Evolutionary conservation across 305 asterid genomes (phyloP).

Genomic region (Plantago coronopus): DNA sequence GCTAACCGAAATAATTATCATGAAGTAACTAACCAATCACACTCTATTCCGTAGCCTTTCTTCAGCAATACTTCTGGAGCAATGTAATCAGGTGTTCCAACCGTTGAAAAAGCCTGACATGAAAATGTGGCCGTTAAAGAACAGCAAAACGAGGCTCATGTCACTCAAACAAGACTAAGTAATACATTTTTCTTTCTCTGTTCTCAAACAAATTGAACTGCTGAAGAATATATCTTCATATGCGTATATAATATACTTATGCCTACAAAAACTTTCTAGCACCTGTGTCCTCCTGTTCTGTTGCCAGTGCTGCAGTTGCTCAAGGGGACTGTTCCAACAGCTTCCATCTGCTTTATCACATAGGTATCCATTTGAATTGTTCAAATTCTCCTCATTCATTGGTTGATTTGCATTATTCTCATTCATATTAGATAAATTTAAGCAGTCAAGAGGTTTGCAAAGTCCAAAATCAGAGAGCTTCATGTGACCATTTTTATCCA

Average conservation of each 20-base stretch:
- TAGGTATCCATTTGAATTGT: constrained; percentile 31
- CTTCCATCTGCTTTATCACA: constrained; percentile 53
- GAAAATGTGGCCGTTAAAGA: not conserved
- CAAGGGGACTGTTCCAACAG: constrained; percentile 63
- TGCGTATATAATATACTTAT: constrained; percentile 4
- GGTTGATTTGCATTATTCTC: constrained; percentile 46
- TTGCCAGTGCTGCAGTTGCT: constrained; percentile 81
- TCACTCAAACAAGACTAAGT: too few relatives aligned
- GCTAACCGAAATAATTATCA: not conserved
- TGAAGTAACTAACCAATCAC: constrained; percentile 68
- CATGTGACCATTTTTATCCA: constrained; percentile 75
- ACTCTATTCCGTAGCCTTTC: constrained; percentile 80
- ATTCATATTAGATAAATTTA: constrained; percentile 45
- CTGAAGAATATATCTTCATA: not conserved
- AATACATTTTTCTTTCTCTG: too few relatives aligned
- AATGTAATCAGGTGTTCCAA: constrained; percentile 89
- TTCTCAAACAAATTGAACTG: too few relatives aligned
- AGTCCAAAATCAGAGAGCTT: constrained; percentile 87
- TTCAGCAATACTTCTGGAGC: constrained; percentile 82
- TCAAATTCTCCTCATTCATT: constrained; percentile 30
- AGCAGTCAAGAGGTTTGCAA: constrained; percentile 87
- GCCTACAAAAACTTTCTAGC: constrained; percentile 11
- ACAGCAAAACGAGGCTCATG: not conserved
- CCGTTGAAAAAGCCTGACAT: constrained; percentile 83
- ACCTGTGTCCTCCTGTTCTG: constrained; percentile 72